phyloP scores from a whole-genome alignment of 2,329 filamentous ascomycete genomes.

The Ophiostoma piceae region DNA sequence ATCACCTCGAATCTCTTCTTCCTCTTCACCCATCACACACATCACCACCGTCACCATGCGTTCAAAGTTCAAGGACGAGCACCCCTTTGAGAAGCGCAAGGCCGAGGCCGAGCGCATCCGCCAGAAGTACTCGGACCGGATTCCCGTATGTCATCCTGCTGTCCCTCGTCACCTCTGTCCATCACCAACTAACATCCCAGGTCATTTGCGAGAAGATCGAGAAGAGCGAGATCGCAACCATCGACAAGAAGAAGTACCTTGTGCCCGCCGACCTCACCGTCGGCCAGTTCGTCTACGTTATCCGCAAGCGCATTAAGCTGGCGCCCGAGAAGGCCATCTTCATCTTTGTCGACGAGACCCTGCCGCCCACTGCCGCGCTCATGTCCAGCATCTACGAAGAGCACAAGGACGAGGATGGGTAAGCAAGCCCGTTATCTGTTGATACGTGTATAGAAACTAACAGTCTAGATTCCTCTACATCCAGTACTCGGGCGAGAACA shows the following conservation, averaged over 20 bases:
- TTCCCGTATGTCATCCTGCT: conserved; percentile 70
- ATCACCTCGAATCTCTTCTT: not conserved
- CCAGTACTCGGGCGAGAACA: conserved; percentile 99
- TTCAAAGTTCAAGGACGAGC: conserved; percentile 99
- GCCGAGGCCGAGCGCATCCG: conserved; percentile 98
- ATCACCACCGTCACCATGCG: conserved; percentile 63
- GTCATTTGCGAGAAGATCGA: conserved; percentile 99
- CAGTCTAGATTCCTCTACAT: conserved; percentile 83
- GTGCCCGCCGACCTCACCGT: conserved; percentile 97
- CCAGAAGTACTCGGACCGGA: conserved; percentile 97
- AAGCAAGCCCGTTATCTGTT: conserved; percentile 29
- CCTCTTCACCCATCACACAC: not conserved
- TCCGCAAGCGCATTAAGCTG: conserved; percentile 99
- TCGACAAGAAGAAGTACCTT: conserved; percentile 99
- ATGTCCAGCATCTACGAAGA: conserved; percentile 99
- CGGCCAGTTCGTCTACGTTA: conserved; percentile 97
- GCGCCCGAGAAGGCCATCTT: conserved; percentile 99
- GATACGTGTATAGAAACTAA: conserved; percentile 21
- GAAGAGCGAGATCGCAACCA: conserved; percentile 97
- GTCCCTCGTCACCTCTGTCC: not conserved
- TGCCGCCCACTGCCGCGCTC: conserved; percentile 90
- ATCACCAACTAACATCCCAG: conserved; percentile 41
- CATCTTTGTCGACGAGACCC: conserved; percentile 98
- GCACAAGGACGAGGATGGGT: conserved; percentile 82
- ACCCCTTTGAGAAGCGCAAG: conserved; percentile 99